These are phyloP conservation scores for Astrocystis sublimbata DNA, from an alignment of 495 filamentous ascomycete species.

Conservation along the genomic window DNA sequence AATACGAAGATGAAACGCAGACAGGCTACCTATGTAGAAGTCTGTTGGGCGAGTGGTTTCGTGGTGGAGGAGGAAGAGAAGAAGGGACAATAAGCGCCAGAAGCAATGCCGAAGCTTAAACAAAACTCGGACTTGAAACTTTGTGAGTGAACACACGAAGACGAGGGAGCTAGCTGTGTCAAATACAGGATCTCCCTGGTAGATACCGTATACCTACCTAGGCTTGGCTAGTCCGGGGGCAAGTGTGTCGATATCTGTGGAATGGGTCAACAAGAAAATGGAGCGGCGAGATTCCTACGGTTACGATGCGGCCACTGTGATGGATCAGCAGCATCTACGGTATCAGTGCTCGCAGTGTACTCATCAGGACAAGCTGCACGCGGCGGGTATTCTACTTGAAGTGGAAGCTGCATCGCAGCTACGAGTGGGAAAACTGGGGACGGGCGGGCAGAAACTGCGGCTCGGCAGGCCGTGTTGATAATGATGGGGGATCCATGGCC, in stretches of 20 bases:
- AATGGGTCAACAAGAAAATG: slow-evolving; percentile 4
- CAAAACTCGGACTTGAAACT: neutral
- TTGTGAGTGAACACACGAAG: neutral
- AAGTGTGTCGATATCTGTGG: neutral
- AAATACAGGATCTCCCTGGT: too few relatives aligned
- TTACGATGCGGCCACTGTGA: neutral
- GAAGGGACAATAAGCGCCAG: neutral
- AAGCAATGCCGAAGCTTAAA: neutral
- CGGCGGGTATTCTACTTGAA: too few relatives aligned
- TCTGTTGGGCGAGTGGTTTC: neutral
- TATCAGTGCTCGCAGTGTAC: too few relatives aligned
- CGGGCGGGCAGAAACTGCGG: slow-evolving; percentile 1
- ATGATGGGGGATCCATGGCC: neutral
- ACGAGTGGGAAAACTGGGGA: neutral
- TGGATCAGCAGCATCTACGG: too few relatives aligned
- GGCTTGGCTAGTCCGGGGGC: too few relatives aligned
- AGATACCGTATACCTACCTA: too few relatives aligned
- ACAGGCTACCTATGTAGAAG: neutral
- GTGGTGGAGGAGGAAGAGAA: neutral
- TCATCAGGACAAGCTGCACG: too few relatives aligned
- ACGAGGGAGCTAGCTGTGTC: neutral
- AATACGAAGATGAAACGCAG: neutral
- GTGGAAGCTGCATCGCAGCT: neutral
- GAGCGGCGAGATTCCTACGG: neutral
- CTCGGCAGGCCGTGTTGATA: neutral